phyloP scores from a whole-genome alignment of 1,284 basidiomycete species.

The Moesziomyces antarcticus region DNA sequence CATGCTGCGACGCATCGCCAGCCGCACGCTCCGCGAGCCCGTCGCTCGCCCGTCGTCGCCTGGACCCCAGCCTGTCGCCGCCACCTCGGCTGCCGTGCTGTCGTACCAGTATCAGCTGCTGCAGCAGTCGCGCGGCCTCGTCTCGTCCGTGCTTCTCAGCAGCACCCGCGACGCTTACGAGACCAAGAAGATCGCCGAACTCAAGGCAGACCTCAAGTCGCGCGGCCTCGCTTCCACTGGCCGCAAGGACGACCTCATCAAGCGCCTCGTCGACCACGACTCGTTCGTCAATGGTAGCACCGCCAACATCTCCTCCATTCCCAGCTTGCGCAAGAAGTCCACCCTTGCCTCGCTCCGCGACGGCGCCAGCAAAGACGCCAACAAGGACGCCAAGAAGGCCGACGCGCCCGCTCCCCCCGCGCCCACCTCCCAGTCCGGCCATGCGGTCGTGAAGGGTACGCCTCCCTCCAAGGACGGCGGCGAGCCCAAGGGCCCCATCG shows the following conservation, averaged over 20 bases:
- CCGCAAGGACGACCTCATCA: slow-evolving; percentile 58
- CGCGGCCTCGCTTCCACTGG: slow-evolving; percentile 59
- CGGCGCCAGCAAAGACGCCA: slow-evolving; percentile 5
- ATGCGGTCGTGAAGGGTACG: slow-evolving; percentile 22
- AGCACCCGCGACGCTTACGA: slow-evolving; percentile 59
- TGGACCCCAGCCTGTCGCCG: slow-evolving; percentile 33
- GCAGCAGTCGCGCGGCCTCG: slow-evolving; percentile 50
- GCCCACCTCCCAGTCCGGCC: slow-evolving; percentile 24
- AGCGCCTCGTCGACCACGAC: slow-evolving; percentile 58
- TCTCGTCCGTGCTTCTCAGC: slow-evolving; percentile 60
- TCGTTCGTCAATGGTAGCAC: slow-evolving; percentile 51
- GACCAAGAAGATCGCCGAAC: slow-evolving; percentile 51
- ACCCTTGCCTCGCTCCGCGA: slow-evolving; percentile 52
- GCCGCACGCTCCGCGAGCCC: slow-evolving; percentile 43
- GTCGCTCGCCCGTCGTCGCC: slow-evolving; percentile 33
- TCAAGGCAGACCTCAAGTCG: slow-evolving; percentile 57
- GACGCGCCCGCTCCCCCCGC: slow-evolving; percentile 21
- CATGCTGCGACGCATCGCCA: slow-evolving; percentile 51
- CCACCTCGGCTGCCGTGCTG: slow-evolving; percentile 44
- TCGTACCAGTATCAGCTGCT: slow-evolving; percentile 48
- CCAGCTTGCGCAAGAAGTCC: slow-evolving; percentile 46
- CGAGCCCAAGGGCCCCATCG: slow-evolving; percentile 21
- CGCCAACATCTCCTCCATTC: slow-evolving; percentile 22
- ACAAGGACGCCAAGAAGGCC: slow-evolving; percentile 16
- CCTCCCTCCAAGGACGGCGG: slow-evolving; percentile 12